Conservation (phyloP, 768 basidiomycete genomes). For the Lactarius quietus region DNA sequence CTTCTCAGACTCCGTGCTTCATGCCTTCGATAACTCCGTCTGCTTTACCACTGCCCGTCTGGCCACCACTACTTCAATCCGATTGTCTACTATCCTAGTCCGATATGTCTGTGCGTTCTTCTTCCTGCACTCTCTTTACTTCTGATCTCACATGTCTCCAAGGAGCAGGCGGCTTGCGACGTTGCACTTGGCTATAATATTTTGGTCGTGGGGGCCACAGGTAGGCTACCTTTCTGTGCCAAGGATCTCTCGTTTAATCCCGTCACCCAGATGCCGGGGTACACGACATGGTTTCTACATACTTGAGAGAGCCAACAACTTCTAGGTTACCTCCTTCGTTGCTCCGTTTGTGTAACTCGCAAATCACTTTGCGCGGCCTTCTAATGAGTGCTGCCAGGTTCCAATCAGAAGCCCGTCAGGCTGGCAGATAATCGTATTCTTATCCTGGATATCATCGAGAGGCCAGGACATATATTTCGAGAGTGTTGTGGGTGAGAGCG, state of each 20-base stretch:
- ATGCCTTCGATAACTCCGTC: not conserved
- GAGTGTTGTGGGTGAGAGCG: constrained; percentile 17
- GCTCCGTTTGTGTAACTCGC: constrained; percentile 9
- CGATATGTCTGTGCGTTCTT: constrained; percentile 8
- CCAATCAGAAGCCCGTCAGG: constrained; percentile 14
- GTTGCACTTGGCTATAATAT: constrained; percentile 16
- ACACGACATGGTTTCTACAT: constrained; percentile 10
- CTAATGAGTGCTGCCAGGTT: constrained; percentile 4
- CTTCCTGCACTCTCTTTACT: not conserved
- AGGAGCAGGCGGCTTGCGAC: not conserved
- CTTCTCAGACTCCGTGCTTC: not conserved
- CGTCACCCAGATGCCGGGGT: constrained; percentile 7
- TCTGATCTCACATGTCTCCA: not conserved
- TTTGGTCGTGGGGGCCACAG: constrained; percentile 7
- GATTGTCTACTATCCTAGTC: not conserved
- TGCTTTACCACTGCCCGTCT: not conserved
- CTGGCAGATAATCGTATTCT: constrained; percentile 14
- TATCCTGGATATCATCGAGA: constrained; percentile 13
- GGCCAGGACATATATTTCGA: constrained; percentile 14
- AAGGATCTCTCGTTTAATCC: not conserved
- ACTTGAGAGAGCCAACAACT: not conserved
- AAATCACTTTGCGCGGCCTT: not conserved
- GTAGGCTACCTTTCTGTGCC: not conserved
- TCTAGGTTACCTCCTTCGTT: not conserved
- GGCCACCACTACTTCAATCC: not conserved